Conservation (phyloP, 805 yeast genomes). For the Candida ulmi region DNA sequence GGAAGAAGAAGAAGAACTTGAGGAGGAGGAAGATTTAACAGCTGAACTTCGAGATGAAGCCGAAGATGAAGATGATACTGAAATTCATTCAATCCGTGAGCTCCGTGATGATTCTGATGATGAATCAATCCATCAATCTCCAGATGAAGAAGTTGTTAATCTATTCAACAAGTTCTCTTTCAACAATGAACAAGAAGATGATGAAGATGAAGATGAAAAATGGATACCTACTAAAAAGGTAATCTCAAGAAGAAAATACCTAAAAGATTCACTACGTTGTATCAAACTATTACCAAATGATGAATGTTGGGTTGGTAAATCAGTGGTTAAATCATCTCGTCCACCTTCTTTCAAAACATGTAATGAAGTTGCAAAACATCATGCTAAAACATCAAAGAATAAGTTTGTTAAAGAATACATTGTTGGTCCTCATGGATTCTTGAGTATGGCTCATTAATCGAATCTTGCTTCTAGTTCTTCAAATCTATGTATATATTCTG, state of each 20-base stretch:
- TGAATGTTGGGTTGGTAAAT: conserved; percentile 49
- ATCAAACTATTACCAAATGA: conserved; percentile 47
- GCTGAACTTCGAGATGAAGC: background rate
- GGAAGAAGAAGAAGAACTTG: conserved; percentile 12
- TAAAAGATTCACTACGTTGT: conserved; percentile 51
- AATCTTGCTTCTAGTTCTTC: too few species aligned
- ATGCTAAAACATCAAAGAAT: conserved; percentile 1
- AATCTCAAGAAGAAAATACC: conserved; percentile 33
- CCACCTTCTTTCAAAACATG: conserved; percentile 4
- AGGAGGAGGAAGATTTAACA: background rate
- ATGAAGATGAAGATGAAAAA: conserved; percentile 22
- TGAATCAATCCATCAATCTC: conserved; percentile 15
- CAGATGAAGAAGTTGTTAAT: conserved; percentile 6
- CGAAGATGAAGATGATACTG: conserved; percentile 7
- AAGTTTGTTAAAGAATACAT: conserved; percentile 9
- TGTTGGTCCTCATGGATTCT: conserved; percentile 17
- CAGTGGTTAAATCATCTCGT: conserved; percentile 34
- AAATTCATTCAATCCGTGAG: conserved; percentile 11
- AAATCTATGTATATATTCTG: too few species aligned
- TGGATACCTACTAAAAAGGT: conserved; percentile 44
- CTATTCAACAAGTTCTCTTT: background rate
- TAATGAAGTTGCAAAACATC: background rate
- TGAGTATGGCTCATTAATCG: background rate
- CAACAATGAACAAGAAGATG: conserved; percentile 3
- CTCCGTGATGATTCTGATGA: conserved; percentile 14